Evolutionary conservation across 176 grass and related monocot genomes (phyloP).

Genomic region (Tuctoria greenei): DNA sequence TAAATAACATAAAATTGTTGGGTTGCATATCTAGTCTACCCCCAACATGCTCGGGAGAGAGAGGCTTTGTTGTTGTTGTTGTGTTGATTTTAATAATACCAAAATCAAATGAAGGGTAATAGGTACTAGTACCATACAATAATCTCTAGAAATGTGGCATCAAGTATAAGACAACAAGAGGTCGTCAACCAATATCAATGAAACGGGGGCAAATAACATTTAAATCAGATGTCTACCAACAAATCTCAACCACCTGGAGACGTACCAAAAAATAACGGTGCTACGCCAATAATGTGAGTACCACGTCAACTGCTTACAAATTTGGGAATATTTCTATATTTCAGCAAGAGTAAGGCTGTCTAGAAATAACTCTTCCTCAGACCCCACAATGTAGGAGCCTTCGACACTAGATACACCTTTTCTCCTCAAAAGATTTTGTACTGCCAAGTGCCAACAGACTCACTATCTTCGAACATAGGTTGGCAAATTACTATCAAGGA

Average conservation of each 20-base stretch:
- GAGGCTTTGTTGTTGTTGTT: too few relatives aligned
- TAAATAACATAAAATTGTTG: too few relatives aligned
- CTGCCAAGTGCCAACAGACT: neutral
- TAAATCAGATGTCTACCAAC: neutral
- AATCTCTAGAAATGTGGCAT: slow-evolving; percentile 6
- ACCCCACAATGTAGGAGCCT: too few relatives aligned
- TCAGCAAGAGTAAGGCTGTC: too few relatives aligned
- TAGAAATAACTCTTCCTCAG: too few relatives aligned
- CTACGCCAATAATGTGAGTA: neutral
- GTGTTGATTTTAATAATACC: neutral
- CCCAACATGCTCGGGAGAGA: too few relatives aligned
- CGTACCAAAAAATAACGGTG: neutral
- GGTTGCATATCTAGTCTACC: too few relatives aligned
- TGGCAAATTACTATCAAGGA: neutral
- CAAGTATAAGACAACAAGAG: neutral
- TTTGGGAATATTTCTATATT: slow-evolving; percentile 15
- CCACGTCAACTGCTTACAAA: slow-evolving; percentile 1
- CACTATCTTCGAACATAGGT: slow-evolving; percentile 15
- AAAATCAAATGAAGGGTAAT: neutral
- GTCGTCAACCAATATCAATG: slow-evolving; percentile 20
- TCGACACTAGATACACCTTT: too few relatives aligned
- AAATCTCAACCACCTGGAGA: neutral
- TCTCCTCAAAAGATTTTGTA: slow-evolving; percentile 16
- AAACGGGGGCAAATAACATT: neutral
- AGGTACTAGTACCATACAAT: neutral